phyloP scores from a whole-genome alignment of 2,329 filamentous ascomycete species.

The Aspergillus neotritici region DNA sequence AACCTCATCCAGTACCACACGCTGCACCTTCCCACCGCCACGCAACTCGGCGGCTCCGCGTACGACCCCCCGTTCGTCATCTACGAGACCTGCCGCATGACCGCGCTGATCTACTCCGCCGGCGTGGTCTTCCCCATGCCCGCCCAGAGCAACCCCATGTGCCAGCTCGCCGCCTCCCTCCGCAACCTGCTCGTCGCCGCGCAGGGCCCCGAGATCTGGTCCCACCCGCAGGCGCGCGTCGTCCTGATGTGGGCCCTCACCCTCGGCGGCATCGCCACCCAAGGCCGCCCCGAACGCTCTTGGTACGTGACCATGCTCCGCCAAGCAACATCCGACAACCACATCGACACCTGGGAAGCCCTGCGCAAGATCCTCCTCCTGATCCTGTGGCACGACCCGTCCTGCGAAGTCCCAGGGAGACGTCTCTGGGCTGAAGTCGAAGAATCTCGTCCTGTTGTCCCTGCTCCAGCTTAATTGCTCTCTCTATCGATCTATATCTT shows the following conservation, averaged over 20 bases:
- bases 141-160: slow-evolving; percentile 32
- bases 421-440: slow-evolving; percentile 26
- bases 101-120: slow-evolving; percentile 33
- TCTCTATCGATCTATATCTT: too few relatives aligned
- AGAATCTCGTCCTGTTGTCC: not conserved
- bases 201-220: slow-evolving; percentile 21
- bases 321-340: slow-evolving; percentile 14
- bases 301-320: slow-evolving; percentile 30
- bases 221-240: slow-evolving; percentile 17
- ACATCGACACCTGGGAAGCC: slow-evolving; percentile 22
- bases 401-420: slow-evolving; percentile 29
- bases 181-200: slow-evolving; percentile 21
- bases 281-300: slow-evolving; percentile 22
- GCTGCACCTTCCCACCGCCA: slow-evolving; percentile 25
- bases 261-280: slow-evolving; percentile 36
- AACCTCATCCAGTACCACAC: slow-evolving; percentile 36
- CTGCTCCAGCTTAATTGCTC: too few relatives aligned
- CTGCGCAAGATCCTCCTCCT: slow-evolving; percentile 20
- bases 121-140: slow-evolving; percentile 39
- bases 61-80: slow-evolving; percentile 20
- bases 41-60: slow-evolving; percentile 15
- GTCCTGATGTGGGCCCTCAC: slow-evolving; percentile 33
- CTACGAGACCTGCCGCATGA: slow-evolving; percentile 34
- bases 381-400: slow-evolving; percentile 33
- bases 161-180: slow-evolving; percentile 23